These are phyloP conservation scores for Beta corolliflora DNA, from an alignment of 179 eudicot species.

Conservation along the genomic window DNA sequence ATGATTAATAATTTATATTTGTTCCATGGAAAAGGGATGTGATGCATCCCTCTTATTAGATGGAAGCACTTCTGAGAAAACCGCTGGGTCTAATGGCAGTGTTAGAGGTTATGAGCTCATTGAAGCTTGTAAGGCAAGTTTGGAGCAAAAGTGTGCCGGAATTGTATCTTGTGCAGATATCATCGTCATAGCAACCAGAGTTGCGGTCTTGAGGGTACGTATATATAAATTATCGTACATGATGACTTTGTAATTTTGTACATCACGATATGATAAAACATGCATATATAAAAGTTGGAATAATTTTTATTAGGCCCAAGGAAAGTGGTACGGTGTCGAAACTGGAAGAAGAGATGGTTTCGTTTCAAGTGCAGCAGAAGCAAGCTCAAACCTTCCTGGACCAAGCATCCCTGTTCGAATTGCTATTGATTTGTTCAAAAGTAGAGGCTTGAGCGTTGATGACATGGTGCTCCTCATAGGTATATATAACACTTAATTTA, in stretches of 20 bases:
- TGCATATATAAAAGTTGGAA: not conserved
- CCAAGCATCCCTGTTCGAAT: conserved; percentile 37
- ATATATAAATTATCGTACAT: not conserved
- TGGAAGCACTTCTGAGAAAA: conserved; percentile 49
- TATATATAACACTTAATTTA: not conserved
- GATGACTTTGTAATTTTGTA: not conserved
- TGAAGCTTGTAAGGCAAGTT: conserved; percentile 42
- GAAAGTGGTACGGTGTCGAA: conserved; percentile 47
- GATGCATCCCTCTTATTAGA: conserved; percentile 55
- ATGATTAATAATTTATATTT: not conserved
- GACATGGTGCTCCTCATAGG: conserved; percentile 54
- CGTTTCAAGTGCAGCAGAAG: conserved; percentile 30
- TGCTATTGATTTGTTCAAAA: conserved; percentile 24
- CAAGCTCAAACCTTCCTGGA: conserved; percentile 35
- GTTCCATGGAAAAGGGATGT: conserved; percentile 22
- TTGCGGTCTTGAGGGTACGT: conserved; percentile 39
- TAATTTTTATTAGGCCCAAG: conserved; percentile 35
- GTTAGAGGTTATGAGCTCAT: conserved; percentile 55
- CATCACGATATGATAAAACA: not conserved
- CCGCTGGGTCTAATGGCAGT: conserved; percentile 38
- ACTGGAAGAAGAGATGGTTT: conserved; percentile 54
- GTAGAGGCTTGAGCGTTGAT: conserved; percentile 28
- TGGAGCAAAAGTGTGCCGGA: conserved; percentile 51
- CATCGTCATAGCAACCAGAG: conserved; percentile 51
- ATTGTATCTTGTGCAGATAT: conserved; percentile 72